Conservation (phyloP, 192 early-diverging fungal genomes). For the Linnemannia hyalina region DNA sequence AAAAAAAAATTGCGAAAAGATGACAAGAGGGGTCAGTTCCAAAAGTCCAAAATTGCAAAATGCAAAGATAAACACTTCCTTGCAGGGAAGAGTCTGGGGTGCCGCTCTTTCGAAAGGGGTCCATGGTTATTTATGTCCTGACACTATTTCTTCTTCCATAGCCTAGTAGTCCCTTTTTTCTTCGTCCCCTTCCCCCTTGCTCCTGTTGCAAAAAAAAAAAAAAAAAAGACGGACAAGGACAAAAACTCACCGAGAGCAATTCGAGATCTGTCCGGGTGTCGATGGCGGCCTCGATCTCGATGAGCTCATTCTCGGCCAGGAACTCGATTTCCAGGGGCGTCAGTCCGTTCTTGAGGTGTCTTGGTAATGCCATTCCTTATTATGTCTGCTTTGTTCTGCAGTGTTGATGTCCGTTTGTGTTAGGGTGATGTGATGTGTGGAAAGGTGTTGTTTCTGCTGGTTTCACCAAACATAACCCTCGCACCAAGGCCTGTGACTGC, state of each 20-base stretch:
- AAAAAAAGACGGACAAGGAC: no score
- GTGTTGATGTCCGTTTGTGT: neutral
- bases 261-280: slow-evolving; percentile 79
- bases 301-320: slow-evolving; percentile 81
- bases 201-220: no score
- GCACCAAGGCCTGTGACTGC: no score
- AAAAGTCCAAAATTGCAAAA: neutral
- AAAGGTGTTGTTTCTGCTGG: no score
- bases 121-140: no score
- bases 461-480: no score
- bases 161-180: no score
- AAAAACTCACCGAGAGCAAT: slow-evolving; percentile 73
- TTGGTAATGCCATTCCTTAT: slow-evolving; percentile 59
- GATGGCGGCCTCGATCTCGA: slow-evolving; percentile 79
- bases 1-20: neutral
- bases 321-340: slow-evolving; percentile 91
- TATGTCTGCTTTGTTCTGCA: neutral
- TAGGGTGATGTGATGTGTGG: neutral
- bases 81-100: no score
- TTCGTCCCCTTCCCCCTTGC: no score
- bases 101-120: no score
- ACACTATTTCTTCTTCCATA: no score
- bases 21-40: neutral
- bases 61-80: no score
- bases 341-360: slow-evolving; percentile 61